Percentiles rank a stretch among this genome's conserved stretches.
phyloP scores from a whole-genome alignment of 2,329 filamentous ascomycete genomes.

The Blastomyces emzantsi region DNA sequence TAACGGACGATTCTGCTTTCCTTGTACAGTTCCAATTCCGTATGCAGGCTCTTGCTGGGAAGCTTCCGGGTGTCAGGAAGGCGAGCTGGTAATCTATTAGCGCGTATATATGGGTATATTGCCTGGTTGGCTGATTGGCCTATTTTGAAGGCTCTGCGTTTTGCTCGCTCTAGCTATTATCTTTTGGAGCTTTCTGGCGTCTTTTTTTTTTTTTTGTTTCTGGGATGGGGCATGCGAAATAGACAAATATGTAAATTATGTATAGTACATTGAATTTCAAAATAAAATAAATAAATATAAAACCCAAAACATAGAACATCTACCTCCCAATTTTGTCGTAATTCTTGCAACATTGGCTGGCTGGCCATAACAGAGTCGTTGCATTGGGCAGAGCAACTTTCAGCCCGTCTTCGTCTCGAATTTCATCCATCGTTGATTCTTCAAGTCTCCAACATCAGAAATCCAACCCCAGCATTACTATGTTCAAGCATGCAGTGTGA shows the following conservation, averaged over 20 bases:
- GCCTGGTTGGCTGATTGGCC: neutral
- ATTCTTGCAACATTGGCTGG: neutral
- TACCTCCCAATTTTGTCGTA: neutral
- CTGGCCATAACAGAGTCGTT: no score
- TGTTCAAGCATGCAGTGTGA: neutral
- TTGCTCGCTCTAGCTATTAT: constrained; percentile 5
- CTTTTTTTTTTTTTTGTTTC: neutral
- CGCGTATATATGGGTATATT: neutral
- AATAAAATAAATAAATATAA: neutral
- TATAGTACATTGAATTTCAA: neutral
- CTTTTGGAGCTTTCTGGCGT: neutral
- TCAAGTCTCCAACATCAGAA: neutral
- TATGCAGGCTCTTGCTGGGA: constrained; percentile 74
- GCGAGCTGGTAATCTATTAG: constrained; percentile 74
- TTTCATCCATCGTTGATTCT: neutral
- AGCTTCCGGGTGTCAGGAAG: constrained; percentile 87
- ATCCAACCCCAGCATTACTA: neutral
- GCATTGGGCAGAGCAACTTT: no score
- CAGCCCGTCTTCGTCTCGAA: neutral
- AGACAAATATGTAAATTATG: neutral
- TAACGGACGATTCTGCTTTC: constrained; percentile 17
- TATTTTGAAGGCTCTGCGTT: neutral
- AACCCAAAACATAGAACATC: neutral
- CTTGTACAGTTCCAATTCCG: constrained; percentile 74
- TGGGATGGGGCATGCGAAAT: neutral